phyloP scores from a whole-genome alignment of 129 eudicot genomes.

The Flaveria brownii region DNA sequence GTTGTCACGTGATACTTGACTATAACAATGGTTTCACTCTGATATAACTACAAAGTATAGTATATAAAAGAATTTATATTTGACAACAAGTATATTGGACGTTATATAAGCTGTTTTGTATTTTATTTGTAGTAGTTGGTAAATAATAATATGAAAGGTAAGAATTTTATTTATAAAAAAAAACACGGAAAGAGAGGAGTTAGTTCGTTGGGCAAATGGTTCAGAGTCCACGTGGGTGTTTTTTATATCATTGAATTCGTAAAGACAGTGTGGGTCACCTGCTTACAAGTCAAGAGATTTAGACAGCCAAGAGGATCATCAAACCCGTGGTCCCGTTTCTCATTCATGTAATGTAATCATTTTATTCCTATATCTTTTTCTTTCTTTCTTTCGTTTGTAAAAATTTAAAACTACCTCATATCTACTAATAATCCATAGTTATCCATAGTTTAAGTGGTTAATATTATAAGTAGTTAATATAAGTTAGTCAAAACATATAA shows the following conservation, averaged over 20 bases:
- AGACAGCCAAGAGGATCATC: slow-evolving; percentile 36
- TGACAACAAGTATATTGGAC: no score
- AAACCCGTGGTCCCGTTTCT: slow-evolving; percentile 34
- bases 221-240: slow-evolving; percentile 48
- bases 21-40: no score
- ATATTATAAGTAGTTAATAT: no score
- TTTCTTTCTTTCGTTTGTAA: background rate
- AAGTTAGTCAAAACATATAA: no score
- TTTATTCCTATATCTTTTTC: background rate
- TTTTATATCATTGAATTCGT: slow-evolving; percentile 35
- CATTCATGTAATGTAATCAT: slow-evolving; percentile 32
- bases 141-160: background rate
- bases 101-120: no score
- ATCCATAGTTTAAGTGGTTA: no score
- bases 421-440: no score
- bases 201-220: slow-evolving; percentile 29
- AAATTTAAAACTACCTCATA: no score
- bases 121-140: no score
- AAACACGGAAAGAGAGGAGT: slow-evolving; percentile 8
- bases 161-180: background rate
- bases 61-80: no score
- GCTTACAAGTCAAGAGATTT: slow-evolving; percentile 39
- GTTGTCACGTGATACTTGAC: no score
- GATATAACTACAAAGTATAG: no score
- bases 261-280: slow-evolving; percentile 35